These are phyloP conservation scores for Vitis hybrid DNA, from an alignment of 177 flowering plant genomes.

Conservation along the genomic window DNA sequence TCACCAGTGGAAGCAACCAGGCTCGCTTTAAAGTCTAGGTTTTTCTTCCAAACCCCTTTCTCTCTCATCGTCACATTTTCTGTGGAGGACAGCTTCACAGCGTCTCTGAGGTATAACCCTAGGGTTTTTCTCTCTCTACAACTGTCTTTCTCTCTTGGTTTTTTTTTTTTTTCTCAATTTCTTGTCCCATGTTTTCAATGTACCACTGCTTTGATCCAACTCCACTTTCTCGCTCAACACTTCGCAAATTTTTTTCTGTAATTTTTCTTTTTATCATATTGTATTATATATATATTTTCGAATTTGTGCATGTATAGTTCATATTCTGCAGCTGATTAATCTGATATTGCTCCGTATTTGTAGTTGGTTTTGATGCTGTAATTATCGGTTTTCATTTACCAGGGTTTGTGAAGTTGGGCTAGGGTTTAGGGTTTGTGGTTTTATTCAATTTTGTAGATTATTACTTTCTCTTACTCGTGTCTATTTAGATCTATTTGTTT, in stretches of 20 bases:
- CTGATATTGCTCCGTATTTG: not conserved
- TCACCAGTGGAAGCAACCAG: slow-evolving; percentile 19
- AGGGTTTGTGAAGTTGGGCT: slow-evolving; percentile 12
- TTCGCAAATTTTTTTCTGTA: too few species aligned
- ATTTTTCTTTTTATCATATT: not conserved
- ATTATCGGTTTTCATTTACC: not conserved
- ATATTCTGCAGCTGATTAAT: not conserved
- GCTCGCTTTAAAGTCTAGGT: slow-evolving; percentile 17
- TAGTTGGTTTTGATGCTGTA: not conserved
- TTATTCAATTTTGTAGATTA: not conserved
- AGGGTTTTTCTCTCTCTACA: not conserved
- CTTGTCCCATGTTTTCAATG: too few species aligned
- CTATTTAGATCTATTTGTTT: too few species aligned
- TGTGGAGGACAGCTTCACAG: slow-evolving; percentile 17
- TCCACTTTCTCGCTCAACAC: too few species aligned
- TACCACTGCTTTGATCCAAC: too few species aligned
- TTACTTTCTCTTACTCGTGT: too few species aligned
- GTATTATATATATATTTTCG: too few species aligned
- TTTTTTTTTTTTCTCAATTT: not conserved
- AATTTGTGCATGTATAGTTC: not conserved
- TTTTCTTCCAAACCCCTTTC: slow-evolving; percentile 3
- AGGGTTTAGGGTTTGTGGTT: slow-evolving; percentile 17
- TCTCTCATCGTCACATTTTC: slow-evolving; percentile 13
- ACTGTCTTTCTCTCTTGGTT: too few species aligned
- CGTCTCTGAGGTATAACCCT: slow-evolving; percentile 14